A percentile compares a stretch with the other conserved stretches of the same genome.
Evolutionary conservation across 371 early-diverging fungal genomes (phyloP).

Genomic region (Cokeromyces recurvatus): DNA sequence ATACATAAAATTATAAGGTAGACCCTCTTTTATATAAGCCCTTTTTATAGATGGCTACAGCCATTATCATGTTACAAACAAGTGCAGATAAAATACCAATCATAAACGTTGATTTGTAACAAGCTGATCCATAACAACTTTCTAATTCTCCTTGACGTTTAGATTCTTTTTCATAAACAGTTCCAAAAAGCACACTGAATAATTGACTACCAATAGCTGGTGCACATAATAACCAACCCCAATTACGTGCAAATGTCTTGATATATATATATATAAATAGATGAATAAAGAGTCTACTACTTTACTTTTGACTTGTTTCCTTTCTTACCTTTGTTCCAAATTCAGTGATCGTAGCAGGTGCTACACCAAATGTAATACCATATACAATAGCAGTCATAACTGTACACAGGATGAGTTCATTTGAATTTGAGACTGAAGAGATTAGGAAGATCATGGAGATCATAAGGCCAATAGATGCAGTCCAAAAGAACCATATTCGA

Average conservation of each 20-base stretch:
- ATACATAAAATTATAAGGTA: no score
- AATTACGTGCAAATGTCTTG: conserved; percentile 44
- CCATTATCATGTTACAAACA: conserved; percentile 16
- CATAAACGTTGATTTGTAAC: conserved; percentile 26
- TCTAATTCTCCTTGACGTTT: conserved; percentile 18
- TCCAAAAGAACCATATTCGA: conserved; percentile 41
- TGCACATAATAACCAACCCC: conserved; percentile 44
- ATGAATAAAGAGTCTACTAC: conserved; percentile 8
- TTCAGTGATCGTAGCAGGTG: conserved; percentile 39
- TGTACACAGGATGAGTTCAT: conserved; percentile 27
- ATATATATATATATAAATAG: background rate
- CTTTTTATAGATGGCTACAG: conserved; percentile 31
- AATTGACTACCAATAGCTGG: conserved; percentile 43
- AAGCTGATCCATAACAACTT: conserved; percentile 26
- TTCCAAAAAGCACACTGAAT: conserved; percentile 40
- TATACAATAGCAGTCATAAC: conserved; percentile 31
- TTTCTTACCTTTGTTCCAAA: conserved; percentile 34
- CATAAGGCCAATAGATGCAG: conserved; percentile 14
- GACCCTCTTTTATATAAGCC: conserved; percentile 11
- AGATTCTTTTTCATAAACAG: conserved; percentile 29
- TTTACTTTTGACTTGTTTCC: background rate
- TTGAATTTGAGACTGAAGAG: conserved; percentile 5
- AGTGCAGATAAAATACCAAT: conserved; percentile 21
- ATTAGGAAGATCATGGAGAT: conserved; percentile 7
- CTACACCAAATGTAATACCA: conserved; percentile 38